Conservation (phyloP, 2,329 filamentous ascomycete species). For the Claviceps digitariae region DNA sequence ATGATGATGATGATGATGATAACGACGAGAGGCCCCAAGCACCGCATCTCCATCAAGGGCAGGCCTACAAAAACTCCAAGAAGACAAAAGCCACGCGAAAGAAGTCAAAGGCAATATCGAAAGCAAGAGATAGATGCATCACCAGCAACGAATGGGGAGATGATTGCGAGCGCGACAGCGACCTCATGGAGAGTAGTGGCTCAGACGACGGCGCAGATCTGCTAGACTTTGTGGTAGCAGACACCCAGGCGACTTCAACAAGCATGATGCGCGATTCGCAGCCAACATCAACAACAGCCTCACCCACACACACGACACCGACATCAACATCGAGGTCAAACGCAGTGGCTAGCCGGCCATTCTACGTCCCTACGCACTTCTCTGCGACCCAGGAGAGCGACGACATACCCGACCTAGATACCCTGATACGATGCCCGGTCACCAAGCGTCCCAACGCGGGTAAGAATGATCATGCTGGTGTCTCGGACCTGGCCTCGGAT, state of each 20-base stretch:
- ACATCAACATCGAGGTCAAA: not conserved
- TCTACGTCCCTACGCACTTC: conserved; percentile 26
- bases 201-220: conserved; percentile 37
- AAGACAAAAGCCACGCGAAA: conserved; percentile 13
- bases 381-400: conserved; percentile 28
- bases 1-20: conserved; percentile 2
- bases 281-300: conserved; percentile 13
- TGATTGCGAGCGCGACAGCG: conserved; percentile 36
- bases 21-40: conserved; percentile 6
- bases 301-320: conserved; percentile 8
- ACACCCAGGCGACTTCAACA: conserved; percentile 29
- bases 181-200: conserved; percentile 30
- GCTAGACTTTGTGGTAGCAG: conserved; percentile 42
- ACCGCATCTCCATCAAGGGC: not conserved
- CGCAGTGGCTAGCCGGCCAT: conserved; percentile 14
- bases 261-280: conserved; percentile 22
- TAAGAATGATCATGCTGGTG: not conserved
- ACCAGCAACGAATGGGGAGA: conserved; percentile 36
- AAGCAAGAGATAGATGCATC: conserved; percentile 18
- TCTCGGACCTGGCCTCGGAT: conserved; percentile 5
- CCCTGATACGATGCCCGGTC: conserved; percentile 10
- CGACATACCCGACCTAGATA: conserved; percentile 23
- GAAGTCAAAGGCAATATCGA: conserved; percentile 7
- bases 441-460: not conserved
- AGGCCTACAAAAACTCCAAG: conserved; percentile 7